Evolutionary conservation across 2,329 filamentous ascomycete genomes (phyloP).

Genomic region (Microcera coccophila): DNA sequence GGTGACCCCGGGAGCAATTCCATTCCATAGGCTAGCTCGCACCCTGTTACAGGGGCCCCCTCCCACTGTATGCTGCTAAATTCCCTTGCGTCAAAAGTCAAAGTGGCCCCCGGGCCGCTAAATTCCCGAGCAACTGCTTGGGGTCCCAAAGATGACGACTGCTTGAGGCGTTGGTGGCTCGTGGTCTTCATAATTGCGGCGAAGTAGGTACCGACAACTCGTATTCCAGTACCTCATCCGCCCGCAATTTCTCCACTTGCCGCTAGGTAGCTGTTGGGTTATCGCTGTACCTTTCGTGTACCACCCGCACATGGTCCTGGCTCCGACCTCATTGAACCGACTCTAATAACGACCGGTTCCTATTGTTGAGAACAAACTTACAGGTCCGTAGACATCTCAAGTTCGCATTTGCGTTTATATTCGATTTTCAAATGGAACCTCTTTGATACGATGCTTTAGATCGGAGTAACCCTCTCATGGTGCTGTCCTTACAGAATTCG

Average conservation of each 20-base stretch:
- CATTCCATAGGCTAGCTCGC: neutral
- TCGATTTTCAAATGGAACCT: too few species aligned
- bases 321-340: too few species aligned
- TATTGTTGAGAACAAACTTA: too few species aligned
- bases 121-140: neutral
- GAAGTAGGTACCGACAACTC: neutral
- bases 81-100: slow-evolving; percentile 17
- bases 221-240: neutral
- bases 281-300: too few species aligned
- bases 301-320: too few species aligned
- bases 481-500: too few species aligned
- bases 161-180: neutral
- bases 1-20: slow-evolving; percentile 2
- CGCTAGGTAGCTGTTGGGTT: neutral
- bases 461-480: too few species aligned
- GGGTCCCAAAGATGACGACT: neutral
- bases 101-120: slow-evolving; percentile 5
- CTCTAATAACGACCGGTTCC: too few species aligned
- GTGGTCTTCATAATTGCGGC: neutral
- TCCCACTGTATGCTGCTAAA: neutral
- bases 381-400: too few species aligned
- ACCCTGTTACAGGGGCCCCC: neutral
- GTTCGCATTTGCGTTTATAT: too few species aligned
- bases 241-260: neutral
- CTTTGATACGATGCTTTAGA: too few species aligned